Base-by-base conservation (phyloP, 1,284 basidiomycete genomes). In the Xanthoconium separans region DNA sequence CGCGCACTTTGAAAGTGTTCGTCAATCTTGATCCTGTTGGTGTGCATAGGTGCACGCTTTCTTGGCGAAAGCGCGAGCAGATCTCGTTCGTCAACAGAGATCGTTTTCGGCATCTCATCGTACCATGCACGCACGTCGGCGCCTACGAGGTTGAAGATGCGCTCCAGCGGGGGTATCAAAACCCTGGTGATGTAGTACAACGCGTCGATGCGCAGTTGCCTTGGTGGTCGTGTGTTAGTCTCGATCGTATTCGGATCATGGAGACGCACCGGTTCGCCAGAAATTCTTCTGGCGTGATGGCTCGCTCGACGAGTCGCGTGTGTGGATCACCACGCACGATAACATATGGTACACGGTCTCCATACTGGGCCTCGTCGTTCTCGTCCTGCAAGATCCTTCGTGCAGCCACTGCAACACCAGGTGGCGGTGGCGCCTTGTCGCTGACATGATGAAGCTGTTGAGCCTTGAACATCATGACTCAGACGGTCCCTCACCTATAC, bases 291-390 rank as follows among this genome's bases (percentile, higher is more conserved):
- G 95, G 95, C 39, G 84, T 81, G 42, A 91, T 76, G 0, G 93
- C 94, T 58, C 90, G 79, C 60, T 97, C 92, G 20, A 92, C 88
- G 13, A 98, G 78, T 49, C 87, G 81, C 2, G 82, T 73, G 2
- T 85, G 80, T 0, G 84, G 82, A 37, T 81, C 78, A 2, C 91
- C 88, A 45, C 85, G 70, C 13, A 80, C 76, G 52, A 99, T 91
- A 41, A 98, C 82, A 69, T 98, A 98, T 0, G 95, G 93, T 2
- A 98, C 84, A 27, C 96, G 85, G 66, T 99, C 95, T 15, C 91
- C 93, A 63, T 97, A 95, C 63, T 95, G 93, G 2, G 91, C 82
- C 66, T 97, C 94, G 56, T 88, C 83, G 29, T 87, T 83, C 1
- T 86, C 85, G 69, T 98, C 96, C 44, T 83, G 70, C 20, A 89